These are phyloP conservation scores for Pichia sp. DNA, from an alignment of 1,139 yeast genomes.

Conservation along the genomic window DNA sequence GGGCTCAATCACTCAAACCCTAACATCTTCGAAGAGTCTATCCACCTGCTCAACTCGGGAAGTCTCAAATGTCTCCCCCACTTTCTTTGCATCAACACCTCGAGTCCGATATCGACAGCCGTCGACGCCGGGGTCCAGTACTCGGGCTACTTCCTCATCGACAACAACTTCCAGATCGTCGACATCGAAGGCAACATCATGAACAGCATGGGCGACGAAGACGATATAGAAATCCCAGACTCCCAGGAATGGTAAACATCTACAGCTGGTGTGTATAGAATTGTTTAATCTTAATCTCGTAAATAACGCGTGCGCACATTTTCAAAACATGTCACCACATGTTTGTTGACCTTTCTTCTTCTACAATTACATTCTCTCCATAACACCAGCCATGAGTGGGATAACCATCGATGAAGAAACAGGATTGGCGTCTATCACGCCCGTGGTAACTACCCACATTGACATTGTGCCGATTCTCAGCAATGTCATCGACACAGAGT, in stretches of 20 bases:
- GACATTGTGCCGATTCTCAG: not conserved
- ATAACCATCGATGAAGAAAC: conserved; percentile 24
- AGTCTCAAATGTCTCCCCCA: conserved; percentile 20
- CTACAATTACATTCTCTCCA: no score
- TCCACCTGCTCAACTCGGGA: conserved; percentile 6
- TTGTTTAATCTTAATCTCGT: not conserved
- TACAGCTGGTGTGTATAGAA: not conserved
- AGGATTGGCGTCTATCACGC: conserved; percentile 47
- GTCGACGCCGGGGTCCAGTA: no score
- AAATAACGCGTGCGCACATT: no score
- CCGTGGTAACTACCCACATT: not conserved
- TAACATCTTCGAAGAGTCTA: conserved; percentile 12
- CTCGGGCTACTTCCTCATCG: conserved; percentile 24
- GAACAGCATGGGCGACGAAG: not conserved
- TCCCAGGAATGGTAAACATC: conserved; percentile 14
- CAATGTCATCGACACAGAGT: not conserved
- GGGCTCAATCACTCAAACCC: conserved; percentile 10
- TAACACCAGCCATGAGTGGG: not conserved
- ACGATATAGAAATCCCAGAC: conserved; percentile 15
- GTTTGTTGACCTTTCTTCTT: no score
- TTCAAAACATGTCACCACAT: no score
- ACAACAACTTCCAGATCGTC: conserved; percentile 21
- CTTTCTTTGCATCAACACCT: conserved; percentile 14
- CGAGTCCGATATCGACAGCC: no score
- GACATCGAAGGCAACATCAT: conserved; percentile 15